Percentiles rank a stretch among this genome's conserved stretches.
Conservation (phyloP, 1,139 yeast genomes). For the Magnusiomyces clavatus region DNA sequence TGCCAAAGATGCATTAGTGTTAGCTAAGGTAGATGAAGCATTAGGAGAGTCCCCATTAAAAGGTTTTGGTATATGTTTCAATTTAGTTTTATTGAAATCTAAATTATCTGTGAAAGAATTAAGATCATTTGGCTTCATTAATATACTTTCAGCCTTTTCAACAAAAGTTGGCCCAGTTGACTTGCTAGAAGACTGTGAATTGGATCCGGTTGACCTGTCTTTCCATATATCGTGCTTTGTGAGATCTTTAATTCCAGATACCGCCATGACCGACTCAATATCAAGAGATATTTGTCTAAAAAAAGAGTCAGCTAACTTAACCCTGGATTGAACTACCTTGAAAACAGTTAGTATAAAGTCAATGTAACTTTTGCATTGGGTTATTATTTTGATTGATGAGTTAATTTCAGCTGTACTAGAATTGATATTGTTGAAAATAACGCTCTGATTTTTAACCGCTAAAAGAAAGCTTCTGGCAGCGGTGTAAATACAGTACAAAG, state of each 20-base stretch:
- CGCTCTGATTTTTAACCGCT: slow-evolving; percentile 16
- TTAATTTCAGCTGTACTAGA: neutral
- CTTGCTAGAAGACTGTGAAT: too few relatives aligned
- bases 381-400: neutral
- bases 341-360: slow-evolving; percentile 23
- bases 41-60: too few relatives aligned
- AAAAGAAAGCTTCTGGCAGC: slow-evolving; percentile 23
- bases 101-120: too few relatives aligned
- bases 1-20: too few relatives aligned
- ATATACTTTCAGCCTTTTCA: too few relatives aligned
- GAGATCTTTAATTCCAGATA: neutral
- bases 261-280: neutral
- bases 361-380: slow-evolving; percentile 15
- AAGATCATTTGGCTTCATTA: too few relatives aligned
- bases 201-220: too few relatives aligned
- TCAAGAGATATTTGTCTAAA: slow-evolving; percentile 13
- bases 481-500: slow-evolving; percentile 20
- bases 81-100: too few relatives aligned
- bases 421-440: slow-evolving; percentile 3
- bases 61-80: too few relatives aligned
- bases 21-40: too few relatives aligned
- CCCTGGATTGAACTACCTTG: slow-evolving; percentile 14
- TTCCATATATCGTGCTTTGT: neutral
- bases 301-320: slow-evolving; percentile 20
- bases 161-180: too few relatives aligned